phyloP scores from a whole-genome alignment of 768 basidiomycete species.

The Kwoniella sp. region DNA sequence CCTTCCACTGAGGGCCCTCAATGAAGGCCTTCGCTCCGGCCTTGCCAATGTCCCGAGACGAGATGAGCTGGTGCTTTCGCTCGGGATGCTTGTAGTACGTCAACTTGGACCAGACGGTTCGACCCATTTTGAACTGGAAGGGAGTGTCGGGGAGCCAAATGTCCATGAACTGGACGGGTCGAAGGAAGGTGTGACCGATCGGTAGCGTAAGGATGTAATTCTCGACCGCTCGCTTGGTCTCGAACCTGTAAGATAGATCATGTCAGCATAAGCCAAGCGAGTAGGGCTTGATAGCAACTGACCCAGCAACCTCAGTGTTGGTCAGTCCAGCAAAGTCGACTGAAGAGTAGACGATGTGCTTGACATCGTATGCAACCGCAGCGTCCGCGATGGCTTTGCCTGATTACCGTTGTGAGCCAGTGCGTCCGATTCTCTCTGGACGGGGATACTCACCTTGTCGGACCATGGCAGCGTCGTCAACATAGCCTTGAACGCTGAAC shows the following conservation, averaged over 20 bases:
- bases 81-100: conserved; percentile 19
- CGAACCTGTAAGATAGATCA: conserved; percentile 11
- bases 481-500: conserved; percentile 30
- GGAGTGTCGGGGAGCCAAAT: conserved; percentile 14
- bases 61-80: conserved; percentile 22
- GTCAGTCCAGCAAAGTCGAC: conserved; percentile 17
- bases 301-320: conserved; percentile 9
- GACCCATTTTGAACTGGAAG: conserved; percentile 12
- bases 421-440: not conserved
- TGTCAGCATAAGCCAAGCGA: not conserved
- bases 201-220: conserved; percentile 21
- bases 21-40: conserved; percentile 21
- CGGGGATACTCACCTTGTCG: conserved; percentile 19
- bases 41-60: conserved; percentile 19
- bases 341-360: conserved; percentile 29
- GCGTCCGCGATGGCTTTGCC: conserved; percentile 26
- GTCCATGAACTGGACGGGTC: conserved; percentile 36
- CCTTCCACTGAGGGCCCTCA: conserved; percentile 2
- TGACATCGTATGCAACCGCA: conserved; percentile 15
- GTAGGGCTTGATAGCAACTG: not conserved
- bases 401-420: too few species aligned
- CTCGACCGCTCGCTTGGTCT: conserved; percentile 25
- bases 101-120: conserved; percentile 15
- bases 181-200: conserved; percentile 15
- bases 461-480: conserved; percentile 12